Evolutionary conservation across 306 rosid genomes (phyloP).

Genomic region (Lathyrus sativus): DNA sequence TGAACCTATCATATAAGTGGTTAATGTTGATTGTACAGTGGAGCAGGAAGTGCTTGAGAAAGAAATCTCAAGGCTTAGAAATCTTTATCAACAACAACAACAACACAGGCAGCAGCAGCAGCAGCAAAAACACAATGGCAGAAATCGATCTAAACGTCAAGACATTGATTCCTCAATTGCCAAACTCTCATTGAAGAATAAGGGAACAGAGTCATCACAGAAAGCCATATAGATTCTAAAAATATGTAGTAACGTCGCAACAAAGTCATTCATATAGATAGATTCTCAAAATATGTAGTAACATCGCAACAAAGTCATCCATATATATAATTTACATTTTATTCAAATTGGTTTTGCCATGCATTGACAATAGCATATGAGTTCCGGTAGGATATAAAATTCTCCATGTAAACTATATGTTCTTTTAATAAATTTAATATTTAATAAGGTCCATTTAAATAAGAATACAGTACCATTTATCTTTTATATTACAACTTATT

Average conservation of each 20-base stretch:
- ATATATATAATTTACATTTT: not conserved
- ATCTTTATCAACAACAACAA: slow-evolving; percentile 41
- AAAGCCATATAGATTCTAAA: not conserved
- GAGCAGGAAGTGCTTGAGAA: slow-evolving; percentile 62
- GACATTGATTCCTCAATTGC: slow-evolving; percentile 31
- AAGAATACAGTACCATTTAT: not conserved
- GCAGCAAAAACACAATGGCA: slow-evolving; percentile 17
- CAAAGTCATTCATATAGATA: not conserved
- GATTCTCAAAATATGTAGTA: not conserved
- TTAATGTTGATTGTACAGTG: slow-evolving; percentile 35
- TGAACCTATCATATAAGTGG: too few species aligned
- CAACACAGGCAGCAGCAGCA: slow-evolving; percentile 32
- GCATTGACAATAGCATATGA: slow-evolving; percentile 1
- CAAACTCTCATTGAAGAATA: slow-evolving; percentile 24
- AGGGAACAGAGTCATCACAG: slow-evolving; percentile 27
- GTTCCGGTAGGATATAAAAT: slow-evolving; percentile 13
- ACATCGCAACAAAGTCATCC: not conserved
- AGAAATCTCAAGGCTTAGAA: slow-evolving; percentile 48
- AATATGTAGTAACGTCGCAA: too few species aligned
- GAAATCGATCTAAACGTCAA: slow-evolving; percentile 28
- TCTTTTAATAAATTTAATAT: slow-evolving; percentile 5
- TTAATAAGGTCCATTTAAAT: not conserved
- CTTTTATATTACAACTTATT: not conserved
- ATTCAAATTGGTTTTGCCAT: slow-evolving; percentile 4
- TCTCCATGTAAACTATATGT: slow-evolving; percentile 8